Evolutionary conservation across 805 yeast species (phyloP).

Genomic region (Starmerella vaccinii): DNA sequence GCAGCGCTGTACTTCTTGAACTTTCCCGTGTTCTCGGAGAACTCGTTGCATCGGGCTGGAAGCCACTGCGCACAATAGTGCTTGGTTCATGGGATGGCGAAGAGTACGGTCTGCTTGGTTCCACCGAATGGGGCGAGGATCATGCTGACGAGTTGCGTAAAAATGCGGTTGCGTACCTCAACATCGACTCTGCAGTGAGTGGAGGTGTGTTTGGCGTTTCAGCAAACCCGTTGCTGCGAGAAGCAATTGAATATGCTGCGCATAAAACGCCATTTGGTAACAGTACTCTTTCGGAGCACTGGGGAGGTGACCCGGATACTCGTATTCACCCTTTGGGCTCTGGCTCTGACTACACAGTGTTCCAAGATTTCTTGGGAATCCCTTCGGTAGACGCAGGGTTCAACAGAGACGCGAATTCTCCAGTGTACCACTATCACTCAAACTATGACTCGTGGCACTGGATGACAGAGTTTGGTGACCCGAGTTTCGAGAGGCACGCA

Average conservation of each 20-base stretch:
- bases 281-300: conserved; percentile 30
- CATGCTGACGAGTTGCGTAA: conserved; percentile 38
- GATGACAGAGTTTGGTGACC: conserved; percentile 57
- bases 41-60: conserved; percentile 51
- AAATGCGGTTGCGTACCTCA: conserved; percentile 55
- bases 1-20: conserved; percentile 56
- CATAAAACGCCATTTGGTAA: conserved; percentile 37
- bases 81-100: conserved; percentile 78
- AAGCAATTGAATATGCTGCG: conserved; percentile 39
- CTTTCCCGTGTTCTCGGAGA: conserved; percentile 50
- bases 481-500: conserved; percentile 50
- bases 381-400: conserved; percentile 51
- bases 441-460: conserved; percentile 62
- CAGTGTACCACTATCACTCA: conserved; percentile 68
- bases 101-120: conserved; percentile 61
- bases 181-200: conserved; percentile 54
- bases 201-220: conserved; percentile 45
- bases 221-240: conserved; percentile 51
- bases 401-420: conserved; percentile 35
- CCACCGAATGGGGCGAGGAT: conserved; percentile 69
- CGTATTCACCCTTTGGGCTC: conserved; percentile 47
- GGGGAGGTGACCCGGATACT: conserved; percentile 29
- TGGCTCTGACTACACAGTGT: conserved; percentile 54
- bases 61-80: conserved; percentile 58
- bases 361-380: conserved; percentile 35